Conservation (phyloP, 1,139 yeast species). For the Blastobotrys buckinghamii region DNA sequence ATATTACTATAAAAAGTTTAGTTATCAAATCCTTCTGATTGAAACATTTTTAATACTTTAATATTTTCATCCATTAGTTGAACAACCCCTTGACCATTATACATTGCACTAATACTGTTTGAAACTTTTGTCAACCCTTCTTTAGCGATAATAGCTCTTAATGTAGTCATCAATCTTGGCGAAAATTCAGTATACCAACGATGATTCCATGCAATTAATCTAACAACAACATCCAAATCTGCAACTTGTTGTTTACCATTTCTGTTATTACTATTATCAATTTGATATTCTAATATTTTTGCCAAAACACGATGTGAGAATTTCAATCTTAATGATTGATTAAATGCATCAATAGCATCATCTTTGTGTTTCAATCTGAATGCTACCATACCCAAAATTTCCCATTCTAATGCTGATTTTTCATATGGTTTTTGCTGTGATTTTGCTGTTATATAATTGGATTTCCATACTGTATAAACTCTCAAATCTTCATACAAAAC, state of each 20-base stretch:
- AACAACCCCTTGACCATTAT: constrained; percentile 57
- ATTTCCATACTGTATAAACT: constrained; percentile 86
- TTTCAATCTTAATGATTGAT: constrained; percentile 66
- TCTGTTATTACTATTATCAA: constrained; percentile 20
- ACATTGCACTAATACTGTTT: constrained; percentile 69
- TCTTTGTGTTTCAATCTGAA: constrained; percentile 70
- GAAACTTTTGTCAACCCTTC: constrained; percentile 75
- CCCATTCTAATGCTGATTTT: constrained; percentile 91
- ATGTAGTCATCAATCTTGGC: constrained; percentile 51
- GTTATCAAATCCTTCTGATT: constrained; percentile 18
- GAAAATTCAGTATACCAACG: constrained; percentile 95
- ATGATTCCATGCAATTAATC: constrained; percentile 88
- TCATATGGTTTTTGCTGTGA: constrained; percentile 68
- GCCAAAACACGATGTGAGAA: constrained; percentile 79
- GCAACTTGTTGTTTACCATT: constrained; percentile 18
- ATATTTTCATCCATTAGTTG: constrained; percentile 54
- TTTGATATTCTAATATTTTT: constrained; percentile 64
- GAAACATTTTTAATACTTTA: constrained; percentile 45
- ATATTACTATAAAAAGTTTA: neutral
- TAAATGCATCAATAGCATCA: constrained; percentile 76
- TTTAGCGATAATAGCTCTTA: constrained; percentile 59
- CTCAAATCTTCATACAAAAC: constrained; percentile 83
- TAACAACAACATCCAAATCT: constrained; percentile 59
- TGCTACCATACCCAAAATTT: constrained; percentile 77
- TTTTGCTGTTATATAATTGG: constrained; percentile 75